These are phyloP conservation scores for Didymellaceae sp. DNA, from an alignment of 2,329 filamentous ascomycete species.

Conservation along the genomic window DNA sequence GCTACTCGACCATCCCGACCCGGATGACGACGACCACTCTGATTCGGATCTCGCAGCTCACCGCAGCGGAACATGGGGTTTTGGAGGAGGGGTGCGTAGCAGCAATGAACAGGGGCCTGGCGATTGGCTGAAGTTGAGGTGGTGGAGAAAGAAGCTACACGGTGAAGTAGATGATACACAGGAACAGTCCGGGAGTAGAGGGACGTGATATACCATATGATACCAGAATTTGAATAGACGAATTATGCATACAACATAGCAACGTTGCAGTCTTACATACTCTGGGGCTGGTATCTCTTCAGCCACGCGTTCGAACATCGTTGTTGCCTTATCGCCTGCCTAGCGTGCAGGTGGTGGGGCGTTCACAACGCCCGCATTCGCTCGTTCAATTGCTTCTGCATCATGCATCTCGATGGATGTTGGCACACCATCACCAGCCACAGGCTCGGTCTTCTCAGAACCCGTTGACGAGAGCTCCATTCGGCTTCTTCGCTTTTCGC, in stretches of 20 bases:
- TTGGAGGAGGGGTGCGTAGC: conserved; percentile 25
- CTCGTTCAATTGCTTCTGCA: neutral
- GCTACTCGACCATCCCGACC: conserved; percentile 37
- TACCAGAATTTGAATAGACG: conserved; percentile 16
- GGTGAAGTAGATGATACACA: conserved; percentile 39
- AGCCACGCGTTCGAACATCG: too few relatives aligned
- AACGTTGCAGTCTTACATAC: too few relatives aligned
- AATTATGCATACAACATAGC: neutral
- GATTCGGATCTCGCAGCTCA: conserved; percentile 33
- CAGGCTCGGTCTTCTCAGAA: conserved; percentile 11
- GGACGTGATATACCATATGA: conserved; percentile 21
- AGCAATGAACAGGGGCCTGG: conserved; percentile 35
- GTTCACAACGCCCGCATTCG: neutral
- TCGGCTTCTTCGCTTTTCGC: conserved; percentile 32
- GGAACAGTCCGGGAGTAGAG: conserved; percentile 18
- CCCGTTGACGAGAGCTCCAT: conserved; percentile 27
- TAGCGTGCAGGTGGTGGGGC: too few relatives aligned
- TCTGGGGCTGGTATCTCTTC: too few relatives aligned
- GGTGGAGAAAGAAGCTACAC: conserved; percentile 47
- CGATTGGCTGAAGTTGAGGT: conserved; percentile 48
- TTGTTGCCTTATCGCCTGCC: too few relatives aligned
- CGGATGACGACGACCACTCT: conserved; percentile 39
- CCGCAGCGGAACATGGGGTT: conserved; percentile 37
- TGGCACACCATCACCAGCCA: neutral
- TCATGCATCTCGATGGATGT: conserved; percentile 12